Evolutionary conservation across 1,284 basidiomycete species (phyloP), one percentile per base, ranked within the genome.

Genomic region (Taiwanofungus camphoratus): DNA sequence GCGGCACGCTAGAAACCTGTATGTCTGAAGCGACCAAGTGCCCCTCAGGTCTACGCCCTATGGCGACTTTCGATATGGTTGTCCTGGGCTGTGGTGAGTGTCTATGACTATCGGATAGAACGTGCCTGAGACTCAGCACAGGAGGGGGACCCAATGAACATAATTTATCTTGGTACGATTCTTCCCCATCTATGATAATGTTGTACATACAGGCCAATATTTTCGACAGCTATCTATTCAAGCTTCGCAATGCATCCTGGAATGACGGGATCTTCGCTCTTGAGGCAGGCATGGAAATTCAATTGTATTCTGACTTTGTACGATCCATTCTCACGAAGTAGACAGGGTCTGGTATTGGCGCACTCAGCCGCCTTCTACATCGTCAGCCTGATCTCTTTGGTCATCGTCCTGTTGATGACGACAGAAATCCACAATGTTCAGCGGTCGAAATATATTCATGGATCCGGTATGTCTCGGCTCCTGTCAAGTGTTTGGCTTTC

Each of bases 81-180:
- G 82, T 84, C 51, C 75, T 89, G 19, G 86, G 87, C 50, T 76
- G 78, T 46, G 86, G 61, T 63, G 41, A 41, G 59, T 51, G 19
- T 34, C n/a, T 33, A 11, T 36, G 6, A 16, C 19, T 5, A 29
- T 15, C 1, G 2, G 22, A 13, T 19, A 15, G 31, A 9, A 35
- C 41, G 2, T 6, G n/a, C 9, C n/a, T 12, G 3, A 31, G 4
- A 21, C n/a, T 31, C 15, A n/a, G n/a, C 16, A 29, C 42, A 63
- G 61, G 86, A 48, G 86, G 87, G 37, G 86, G 87, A 36, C 82
- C 82, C 16, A 76, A 76, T 57, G 86, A 89, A 61, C 77, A 77
- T 29, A 82, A 89, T 64, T 58, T 89, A 52, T 86, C 82, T 39
- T 79, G 75, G 85, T 87, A 57, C 49, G 75, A 70, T 39, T 23